Percentiles rank a stretch among this genome's conserved stretches.
These are phyloP conservation scores for Leishmania major DNA, from an alignment of 208 protist genomes.

Conservation along the genomic window DNA sequence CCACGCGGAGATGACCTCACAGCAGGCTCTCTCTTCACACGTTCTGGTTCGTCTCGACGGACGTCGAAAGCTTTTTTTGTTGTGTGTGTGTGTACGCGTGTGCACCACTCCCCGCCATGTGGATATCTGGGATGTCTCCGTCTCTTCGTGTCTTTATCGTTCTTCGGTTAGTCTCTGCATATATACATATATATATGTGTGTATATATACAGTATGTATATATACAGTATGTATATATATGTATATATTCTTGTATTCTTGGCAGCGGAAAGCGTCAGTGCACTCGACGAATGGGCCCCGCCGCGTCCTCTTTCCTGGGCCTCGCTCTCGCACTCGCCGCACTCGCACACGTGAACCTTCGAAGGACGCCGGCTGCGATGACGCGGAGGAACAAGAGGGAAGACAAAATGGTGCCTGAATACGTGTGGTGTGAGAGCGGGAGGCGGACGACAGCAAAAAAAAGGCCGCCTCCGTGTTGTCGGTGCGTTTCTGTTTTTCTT, in stretches of 20 bases:
- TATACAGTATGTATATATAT: background rate
- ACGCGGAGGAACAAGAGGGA: background rate
- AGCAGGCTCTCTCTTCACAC: background rate
- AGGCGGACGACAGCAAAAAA: too few species aligned
- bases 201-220: background rate
- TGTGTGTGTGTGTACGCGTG: background rate
- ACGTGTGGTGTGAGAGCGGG: background rate
- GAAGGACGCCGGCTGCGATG: background rate
- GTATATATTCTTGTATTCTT: background rate
- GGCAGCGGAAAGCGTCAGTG: background rate
- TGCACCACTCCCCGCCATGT: background rate
- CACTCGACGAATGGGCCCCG: background rate
- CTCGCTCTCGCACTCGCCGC: background rate
- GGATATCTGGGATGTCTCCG: background rate
- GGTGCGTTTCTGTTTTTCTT: background rate
- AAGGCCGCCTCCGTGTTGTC: background rate
- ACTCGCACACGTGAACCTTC: background rate
- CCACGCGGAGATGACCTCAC: background rate
- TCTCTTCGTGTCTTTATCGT: background rate
- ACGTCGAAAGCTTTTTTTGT: background rate
- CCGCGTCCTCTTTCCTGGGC: background rate
- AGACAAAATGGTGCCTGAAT: background rate
- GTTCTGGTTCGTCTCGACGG: background rate
- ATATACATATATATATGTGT: background rate
- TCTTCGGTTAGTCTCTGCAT: background rate